A percentile compares a stretch with the other conserved stretches of the same genome.
Evolutionary conservation across 208 protist genomes (phyloP).

Genomic region (Trypanosoma scelopori): DNA sequence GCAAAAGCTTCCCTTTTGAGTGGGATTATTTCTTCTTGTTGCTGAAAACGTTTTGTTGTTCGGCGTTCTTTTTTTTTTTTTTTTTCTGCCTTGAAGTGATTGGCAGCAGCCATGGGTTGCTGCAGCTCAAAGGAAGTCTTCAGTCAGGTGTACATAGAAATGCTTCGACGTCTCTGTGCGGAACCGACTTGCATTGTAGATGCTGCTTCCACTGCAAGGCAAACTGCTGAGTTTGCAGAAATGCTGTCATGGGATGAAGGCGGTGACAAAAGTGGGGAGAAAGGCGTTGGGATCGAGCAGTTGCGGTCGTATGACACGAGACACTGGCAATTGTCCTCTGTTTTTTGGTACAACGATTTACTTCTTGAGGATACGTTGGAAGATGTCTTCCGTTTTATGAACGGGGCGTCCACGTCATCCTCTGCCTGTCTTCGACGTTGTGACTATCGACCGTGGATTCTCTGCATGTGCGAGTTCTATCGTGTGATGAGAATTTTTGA

Average conservation of each 20-base stretch:
- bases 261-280: neutral
- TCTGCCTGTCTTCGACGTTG: conserved; percentile 22
- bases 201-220: neutral
- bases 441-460: conserved; percentile 55
- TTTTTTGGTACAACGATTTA: conserved; percentile 21
- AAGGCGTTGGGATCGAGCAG: conserved; percentile 8
- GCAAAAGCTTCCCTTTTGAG: too few relatives aligned
- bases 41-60: too few relatives aligned
- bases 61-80: too few relatives aligned
- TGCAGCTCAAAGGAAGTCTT: conserved; percentile 18
- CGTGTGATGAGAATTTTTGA: conserved; percentile 54
- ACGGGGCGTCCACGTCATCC: neutral
- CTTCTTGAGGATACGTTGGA: conserved; percentile 9
- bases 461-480: conserved; percentile 57
- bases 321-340: conserved; percentile 13
- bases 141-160: conserved; percentile 23
- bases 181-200: conserved; percentile 5
- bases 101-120: conserved; percentile 18
- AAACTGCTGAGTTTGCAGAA: conserved; percentile 16
- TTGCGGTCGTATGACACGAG: conserved; percentile 4
- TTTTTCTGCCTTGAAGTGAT: too few relatives aligned
- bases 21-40: too few relatives aligned
- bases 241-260: neutral
- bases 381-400: conserved; percentile 2
- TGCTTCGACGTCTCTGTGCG: conserved; percentile 17